A percentile compares a stretch with the other conserved stretches of the same genome.
Conservation (phyloP, 768 basidiomycete genomes). For the Leccinum rimulosum region DNA sequence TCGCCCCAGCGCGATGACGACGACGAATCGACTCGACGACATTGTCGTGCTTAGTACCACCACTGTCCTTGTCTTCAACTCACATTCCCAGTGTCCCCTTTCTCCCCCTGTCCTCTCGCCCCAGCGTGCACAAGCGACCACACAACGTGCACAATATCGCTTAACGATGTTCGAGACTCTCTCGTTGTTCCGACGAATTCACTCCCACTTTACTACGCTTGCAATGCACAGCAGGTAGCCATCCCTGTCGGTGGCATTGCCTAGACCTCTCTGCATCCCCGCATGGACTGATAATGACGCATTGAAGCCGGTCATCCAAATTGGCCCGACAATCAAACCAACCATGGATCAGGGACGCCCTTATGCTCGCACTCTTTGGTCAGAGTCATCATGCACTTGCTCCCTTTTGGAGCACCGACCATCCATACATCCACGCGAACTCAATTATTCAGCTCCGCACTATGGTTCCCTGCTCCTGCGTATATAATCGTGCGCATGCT, state of each 20-base stretch:
- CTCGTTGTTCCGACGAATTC: neutral
- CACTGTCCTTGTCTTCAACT: too few species aligned
- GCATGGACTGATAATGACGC: neutral
- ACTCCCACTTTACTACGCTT: neutral
- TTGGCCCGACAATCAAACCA: neutral
- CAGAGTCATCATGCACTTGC: neutral
- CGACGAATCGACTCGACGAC: too few species aligned
- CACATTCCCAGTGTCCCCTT: too few species aligned
- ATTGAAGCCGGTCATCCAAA: neutral
- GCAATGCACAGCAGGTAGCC: constrained; percentile 8
- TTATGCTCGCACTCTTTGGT: neutral
- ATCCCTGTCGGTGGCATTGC: neutral
- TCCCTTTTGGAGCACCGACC: neutral
- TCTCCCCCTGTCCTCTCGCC: too few species aligned
- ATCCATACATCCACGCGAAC: neutral
- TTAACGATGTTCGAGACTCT: constrained; percentile 9
- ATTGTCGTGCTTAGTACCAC: too few species aligned
- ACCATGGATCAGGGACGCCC: neutral
- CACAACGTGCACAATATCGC: neutral
- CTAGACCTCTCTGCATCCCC: constrained; percentile 6
- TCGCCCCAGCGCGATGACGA: too few species aligned
- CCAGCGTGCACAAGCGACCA: too few species aligned
- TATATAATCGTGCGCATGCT: constrained; percentile 10
- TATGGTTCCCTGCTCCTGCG: neutral
- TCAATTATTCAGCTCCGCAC: neutral